Evolutionary conservation across 768 basidiomycete genomes (phyloP), one percentile per base, ranked within the genome.

Genomic region (Collybiopsis confluens): DNA sequence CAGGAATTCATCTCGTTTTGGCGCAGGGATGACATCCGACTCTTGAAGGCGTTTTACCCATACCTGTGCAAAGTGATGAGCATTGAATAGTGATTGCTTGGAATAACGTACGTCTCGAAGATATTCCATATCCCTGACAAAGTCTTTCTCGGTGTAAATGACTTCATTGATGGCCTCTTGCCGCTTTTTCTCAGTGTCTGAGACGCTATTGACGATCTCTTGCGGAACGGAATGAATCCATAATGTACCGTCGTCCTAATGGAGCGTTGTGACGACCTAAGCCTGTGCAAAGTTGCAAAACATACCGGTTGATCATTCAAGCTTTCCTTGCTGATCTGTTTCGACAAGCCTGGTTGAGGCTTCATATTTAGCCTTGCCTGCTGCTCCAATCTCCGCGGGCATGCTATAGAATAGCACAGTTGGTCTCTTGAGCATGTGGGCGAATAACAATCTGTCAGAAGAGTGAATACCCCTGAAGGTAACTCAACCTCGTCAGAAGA

Each of bases 161-260:
- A 97, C 92, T 73, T 99, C 97, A 65, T 98, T 98, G 74, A 99
- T 98, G 20, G 92, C 92, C 68, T 99, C 97, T 67, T 98, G 96
- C 1, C 96, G 81, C 68, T 82, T 94, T 80, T 95, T 97, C 76
- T 99, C 96, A 23, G 77, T 77, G 54, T 97, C 95, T 3, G 89
- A 88, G 21, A 98, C 93, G 63, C 88, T 90, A 62, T 95, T 91
- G 28, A 90, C 85, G 36, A 99, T 85, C 66, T 98, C 95, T 67
- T 90, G 85, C 4, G 97, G 92, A 2, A 99, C 97, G 0, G 93
- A 90, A 66, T 98, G 94, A 44, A 96, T 87, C 97, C 97, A 98
- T 3, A 98, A 73, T 16, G 88, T 88, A 1, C 92, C 95, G 59
- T 68, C 65, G 63, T 75, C 69, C 70, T 73, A 52, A 35, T 58